Evolutionary conservation across 441 rosid genomes (phyloP), one percentile per base, ranked within the genome.

Genomic region (Erysimum cheiri): DNA sequence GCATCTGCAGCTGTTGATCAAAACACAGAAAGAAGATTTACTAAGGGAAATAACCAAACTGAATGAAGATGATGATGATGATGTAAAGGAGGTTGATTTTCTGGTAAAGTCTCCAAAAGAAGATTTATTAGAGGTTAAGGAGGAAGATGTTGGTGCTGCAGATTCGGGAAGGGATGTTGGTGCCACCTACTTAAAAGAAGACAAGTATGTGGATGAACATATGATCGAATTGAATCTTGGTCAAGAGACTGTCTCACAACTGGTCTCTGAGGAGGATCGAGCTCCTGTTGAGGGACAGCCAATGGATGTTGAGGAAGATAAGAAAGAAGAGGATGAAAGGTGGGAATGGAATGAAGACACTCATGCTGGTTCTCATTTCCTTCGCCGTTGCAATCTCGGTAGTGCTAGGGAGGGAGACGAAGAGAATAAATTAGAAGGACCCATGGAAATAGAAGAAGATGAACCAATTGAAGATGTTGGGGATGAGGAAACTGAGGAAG

Each of bases 1-100:
- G 2, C 97, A 94, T 78, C 67, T 94, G 79, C 98, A 94, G 82
- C 75, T 67, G 64, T 60, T 74, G 59, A 74, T 67, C n/a, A 74
- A 56, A 24, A 4, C 58, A 2, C 78, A 67, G 69, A 74, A 53
- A 54, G 73, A 60, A 36, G 78, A 67, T 35, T 67, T 74, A 12
- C 59, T 72, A 0, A 64, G 9, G 70, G 65, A 56, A 13, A 11
- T 19, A 5, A 0, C 49, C 24, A 8, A 53, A 9, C 26, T 39
- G 13, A 50, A 35, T 26, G 69, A 59, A 5, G 58, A 49, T 26
- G 60, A 71, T 8, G 67, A 46, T 11, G 56, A 41, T 87, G 88
- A 93, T 88, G 65, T 50, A 53, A 75, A 66, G 78, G 91, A 83
- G 70, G 67, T 52, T 50, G 67, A 76, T 24, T 81, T 77, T 70